phyloP scores from a whole-genome alignment of 768 basidiomycete species.

The Dictyophora rubrovolvata region DNA sequence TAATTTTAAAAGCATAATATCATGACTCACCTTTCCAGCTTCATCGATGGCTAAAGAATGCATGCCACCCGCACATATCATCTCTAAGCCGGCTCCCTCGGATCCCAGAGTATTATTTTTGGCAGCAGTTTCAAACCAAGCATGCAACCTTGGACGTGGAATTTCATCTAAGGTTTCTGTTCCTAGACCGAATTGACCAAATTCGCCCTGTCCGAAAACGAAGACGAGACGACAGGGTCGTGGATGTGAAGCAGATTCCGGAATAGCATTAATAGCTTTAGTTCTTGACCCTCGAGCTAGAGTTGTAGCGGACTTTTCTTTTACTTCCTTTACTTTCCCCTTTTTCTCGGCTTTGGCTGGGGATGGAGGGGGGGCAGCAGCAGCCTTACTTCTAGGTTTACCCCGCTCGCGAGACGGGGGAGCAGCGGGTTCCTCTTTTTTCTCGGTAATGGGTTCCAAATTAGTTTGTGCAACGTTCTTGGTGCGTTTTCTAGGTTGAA shows the following conservation, averaged over 20 bases:
- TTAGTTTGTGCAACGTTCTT: neutral
- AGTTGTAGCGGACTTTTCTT: neutral
- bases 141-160: slow-evolving; percentile 64
- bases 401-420: slow-evolving; percentile 3
- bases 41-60: slow-evolving; percentile 36
- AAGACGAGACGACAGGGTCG: slow-evolving; percentile 69
- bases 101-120: slow-evolving; percentile 34
- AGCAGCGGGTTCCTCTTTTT: neutral
- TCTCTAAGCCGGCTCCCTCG: slow-evolving; percentile 27
- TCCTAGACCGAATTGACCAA: slow-evolving; percentile 93
- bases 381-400: neutral
- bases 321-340: neutral
- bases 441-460: slow-evolving; percentile 2
- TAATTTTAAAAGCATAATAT: slow-evolving; percentile 6
- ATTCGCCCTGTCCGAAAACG: slow-evolving; percentile 87
- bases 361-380: neutral
- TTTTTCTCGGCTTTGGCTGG: neutral
- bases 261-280: slow-evolving; percentile 30
- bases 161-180: slow-evolving; percentile 62
- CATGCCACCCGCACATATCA: slow-evolving; percentile 35
- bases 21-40: slow-evolving; percentile 25
- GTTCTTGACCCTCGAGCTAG: slow-evolving; percentile 19
- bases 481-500: neutral
- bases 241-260: slow-evolving; percentile 40
- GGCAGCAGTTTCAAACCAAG: slow-evolving; percentile 70